These are phyloP conservation scores for Erucastrum elatum DNA, from an alignment of 345 rosid genomes.

Conservation along the genomic window DNA sequence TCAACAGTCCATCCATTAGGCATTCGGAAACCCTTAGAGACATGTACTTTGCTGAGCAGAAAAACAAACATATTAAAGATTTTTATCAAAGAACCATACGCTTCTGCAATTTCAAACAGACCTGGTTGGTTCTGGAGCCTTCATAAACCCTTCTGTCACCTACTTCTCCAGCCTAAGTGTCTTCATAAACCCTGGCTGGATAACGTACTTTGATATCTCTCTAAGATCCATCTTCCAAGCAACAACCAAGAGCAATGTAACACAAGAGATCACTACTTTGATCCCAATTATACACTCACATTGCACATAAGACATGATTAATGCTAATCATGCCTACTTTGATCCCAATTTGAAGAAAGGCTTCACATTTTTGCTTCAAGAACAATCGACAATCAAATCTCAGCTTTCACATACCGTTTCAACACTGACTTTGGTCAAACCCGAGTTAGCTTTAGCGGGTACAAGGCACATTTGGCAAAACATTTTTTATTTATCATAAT, in stretches of 20 bases:
- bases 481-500: too few relatives aligned
- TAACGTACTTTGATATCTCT: too few relatives aligned
- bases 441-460: too few relatives aligned
- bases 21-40: too few relatives aligned
- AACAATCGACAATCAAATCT: too few relatives aligned
- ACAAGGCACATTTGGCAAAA: too few relatives aligned
- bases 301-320: not conserved
- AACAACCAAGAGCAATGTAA: not conserved
- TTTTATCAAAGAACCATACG: not conserved
- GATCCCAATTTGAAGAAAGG: not conserved
- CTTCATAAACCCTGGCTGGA: too few relatives aligned
- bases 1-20: slow-evolving; percentile 37
- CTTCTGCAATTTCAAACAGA: slow-evolving; percentile 8
- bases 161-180: too few relatives aligned
- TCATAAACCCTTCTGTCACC: not conserved
- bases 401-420: too few relatives aligned
- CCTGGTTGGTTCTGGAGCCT: slow-evolving; percentile 23
- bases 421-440: too few relatives aligned
- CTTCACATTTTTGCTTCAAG: not conserved
- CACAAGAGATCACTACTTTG: not conserved
- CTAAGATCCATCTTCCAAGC: not conserved
- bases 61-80: too few relatives aligned
- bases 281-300: not conserved
- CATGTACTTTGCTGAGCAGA: too few relatives aligned
- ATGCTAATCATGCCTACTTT: not conserved